These are phyloP conservation scores for Dactylellina sp. DNA, from an alignment of 2,329 filamentous ascomycete genomes.

Conservation along the genomic window DNA sequence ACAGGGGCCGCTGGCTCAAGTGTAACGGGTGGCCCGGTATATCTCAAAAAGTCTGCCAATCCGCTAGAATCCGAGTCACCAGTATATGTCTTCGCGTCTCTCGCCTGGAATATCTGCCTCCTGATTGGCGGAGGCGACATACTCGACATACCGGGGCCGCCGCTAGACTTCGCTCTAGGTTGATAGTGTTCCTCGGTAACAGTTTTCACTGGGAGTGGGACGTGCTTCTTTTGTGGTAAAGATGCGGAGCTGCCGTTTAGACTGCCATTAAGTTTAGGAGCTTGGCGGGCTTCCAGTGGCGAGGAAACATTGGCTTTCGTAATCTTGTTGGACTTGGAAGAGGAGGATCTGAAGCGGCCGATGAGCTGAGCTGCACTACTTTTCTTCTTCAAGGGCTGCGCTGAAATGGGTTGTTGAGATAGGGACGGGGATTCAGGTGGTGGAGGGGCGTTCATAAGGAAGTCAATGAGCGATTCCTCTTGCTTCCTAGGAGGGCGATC, in stretches of 20 bases:
- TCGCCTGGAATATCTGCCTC: conserved; percentile 58
- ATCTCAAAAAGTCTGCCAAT: conserved; percentile 77
- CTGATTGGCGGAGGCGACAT: conserved; percentile 64
- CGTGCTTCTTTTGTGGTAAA: conserved; percentile 50
- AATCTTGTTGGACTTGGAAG: conserved; percentile 61
- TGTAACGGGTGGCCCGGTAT: conserved; percentile 73
- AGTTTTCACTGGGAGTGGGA: conserved; percentile 61
- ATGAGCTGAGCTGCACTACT: conserved; percentile 73
- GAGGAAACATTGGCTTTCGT: conserved; percentile 59
- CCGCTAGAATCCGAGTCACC: conserved; percentile 70
- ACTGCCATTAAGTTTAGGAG: conserved; percentile 63
- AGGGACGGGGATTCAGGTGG: conserved; percentile 56
- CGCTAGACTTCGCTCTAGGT: conserved; percentile 59
- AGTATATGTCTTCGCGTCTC: conserved; percentile 59
- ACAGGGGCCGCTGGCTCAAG: conserved; percentile 46
- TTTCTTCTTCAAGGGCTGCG: conserved; percentile 71
- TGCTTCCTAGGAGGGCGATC: conserved; percentile 24
- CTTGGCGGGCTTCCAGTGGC: conserved; percentile 56
- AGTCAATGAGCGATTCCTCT: conserved; percentile 60
- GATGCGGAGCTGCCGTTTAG: conserved; percentile 62
- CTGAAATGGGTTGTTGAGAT: conserved; percentile 28
- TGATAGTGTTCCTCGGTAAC: conserved; percentile 57
- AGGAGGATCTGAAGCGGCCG: conserved; percentile 67
- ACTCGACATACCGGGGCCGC: conserved; percentile 62
- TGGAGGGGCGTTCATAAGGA: conserved; percentile 62